Conservation (phyloP, 805 yeast genomes). For the Candida rishiriensis region DNA sequence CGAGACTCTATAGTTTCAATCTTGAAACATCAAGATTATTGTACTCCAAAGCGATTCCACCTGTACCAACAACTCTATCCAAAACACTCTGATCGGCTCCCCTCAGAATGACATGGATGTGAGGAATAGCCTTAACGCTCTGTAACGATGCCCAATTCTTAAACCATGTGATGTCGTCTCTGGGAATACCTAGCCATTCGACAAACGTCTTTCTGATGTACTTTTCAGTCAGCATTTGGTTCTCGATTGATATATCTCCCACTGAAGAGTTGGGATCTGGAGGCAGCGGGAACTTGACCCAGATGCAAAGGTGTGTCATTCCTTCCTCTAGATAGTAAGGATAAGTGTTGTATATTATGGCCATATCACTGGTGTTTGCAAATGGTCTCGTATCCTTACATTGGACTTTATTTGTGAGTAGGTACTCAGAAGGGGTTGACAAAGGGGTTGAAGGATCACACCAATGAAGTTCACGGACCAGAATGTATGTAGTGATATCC, state of each 20-base stretch:
- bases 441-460: slow-evolving; percentile 20
- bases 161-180: slow-evolving; percentile 54
- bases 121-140: slow-evolving; percentile 62
- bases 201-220: slow-evolving; percentile 47
- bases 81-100: slow-evolving; percentile 30
- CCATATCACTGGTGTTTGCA: slow-evolving; percentile 36
- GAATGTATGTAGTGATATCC: slow-evolving; percentile 44
- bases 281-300: slow-evolving; percentile 58
- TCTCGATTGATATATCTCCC: slow-evolving; percentile 45
- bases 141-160: slow-evolving; percentile 67
- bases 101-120: slow-evolving; percentile 59
- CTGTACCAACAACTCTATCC: slow-evolving; percentile 13
- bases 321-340: slow-evolving; percentile 56
- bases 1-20: too few species aligned
- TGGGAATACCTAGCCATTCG: slow-evolving; percentile 34
- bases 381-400: slow-evolving; percentile 38
- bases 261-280: slow-evolving; percentile 43
- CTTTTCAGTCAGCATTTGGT: slow-evolving; percentile 38
- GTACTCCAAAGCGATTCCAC: slow-evolving; percentile 16
- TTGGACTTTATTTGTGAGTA: slow-evolving; percentile 14
- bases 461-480: slow-evolving; percentile 51
- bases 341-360: slow-evolving; percentile 52
- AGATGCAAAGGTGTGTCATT: slow-evolving; percentile 56
- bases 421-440: slow-evolving; percentile 9
- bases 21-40: neutral